A percentile compares a stretch with the other conserved stretches of the same genome.
These are phyloP conservation scores for Neofusicoccum umdonicola DNA, from an alignment of 2,329 filamentous ascomycete genomes.

Conservation along the genomic window DNA sequence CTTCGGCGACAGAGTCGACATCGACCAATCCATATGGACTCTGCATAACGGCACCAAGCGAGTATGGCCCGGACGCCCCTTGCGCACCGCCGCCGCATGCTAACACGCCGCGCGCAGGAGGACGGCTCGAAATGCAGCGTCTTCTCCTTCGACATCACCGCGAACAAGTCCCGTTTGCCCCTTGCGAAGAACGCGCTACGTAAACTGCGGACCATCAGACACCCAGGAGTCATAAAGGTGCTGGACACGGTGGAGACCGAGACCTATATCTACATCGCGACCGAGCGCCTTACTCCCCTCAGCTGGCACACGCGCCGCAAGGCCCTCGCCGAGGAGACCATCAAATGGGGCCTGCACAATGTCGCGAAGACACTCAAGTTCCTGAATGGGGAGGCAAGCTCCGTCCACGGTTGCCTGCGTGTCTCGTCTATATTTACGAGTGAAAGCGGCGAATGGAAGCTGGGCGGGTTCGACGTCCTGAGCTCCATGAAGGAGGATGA, in stretches of 20 bases:
- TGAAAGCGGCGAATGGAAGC: constrained; percentile 96
- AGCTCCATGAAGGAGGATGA: constrained; percentile 97
- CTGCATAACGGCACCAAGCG: constrained; percentile 90
- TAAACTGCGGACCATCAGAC: constrained; percentile 87
- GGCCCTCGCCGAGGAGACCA: constrained; percentile 83
- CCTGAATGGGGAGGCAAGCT: constrained; percentile 88
- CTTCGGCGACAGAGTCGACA: constrained; percentile 88
- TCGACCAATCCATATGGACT: constrained; percentile 94
- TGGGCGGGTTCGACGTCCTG: constrained; percentile 88
- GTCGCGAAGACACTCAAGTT: constrained; percentile 94
- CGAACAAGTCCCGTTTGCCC: constrained; percentile 77
- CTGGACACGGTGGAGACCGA: constrained; percentile 96
- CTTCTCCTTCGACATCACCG: constrained; percentile 86
- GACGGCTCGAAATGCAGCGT: constrained; percentile 94
- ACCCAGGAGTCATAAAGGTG: constrained; percentile 92
- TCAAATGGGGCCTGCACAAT: constrained; percentile 92
- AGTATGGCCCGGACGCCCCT: constrained; percentile 50
- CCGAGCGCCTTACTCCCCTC: constrained; percentile 81
- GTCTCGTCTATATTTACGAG: constrained; percentile 87
- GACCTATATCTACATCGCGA: constrained; percentile 92
- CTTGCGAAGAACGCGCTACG: constrained; percentile 91
- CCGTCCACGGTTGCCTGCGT: constrained; percentile 83
- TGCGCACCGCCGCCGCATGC: background rate
- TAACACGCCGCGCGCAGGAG: constrained; percentile 57
- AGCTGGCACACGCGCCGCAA: constrained; percentile 88